Base-by-base conservation (phyloP, 805 yeast genomes). In the Wickerhamiella musiphila region DNA sequence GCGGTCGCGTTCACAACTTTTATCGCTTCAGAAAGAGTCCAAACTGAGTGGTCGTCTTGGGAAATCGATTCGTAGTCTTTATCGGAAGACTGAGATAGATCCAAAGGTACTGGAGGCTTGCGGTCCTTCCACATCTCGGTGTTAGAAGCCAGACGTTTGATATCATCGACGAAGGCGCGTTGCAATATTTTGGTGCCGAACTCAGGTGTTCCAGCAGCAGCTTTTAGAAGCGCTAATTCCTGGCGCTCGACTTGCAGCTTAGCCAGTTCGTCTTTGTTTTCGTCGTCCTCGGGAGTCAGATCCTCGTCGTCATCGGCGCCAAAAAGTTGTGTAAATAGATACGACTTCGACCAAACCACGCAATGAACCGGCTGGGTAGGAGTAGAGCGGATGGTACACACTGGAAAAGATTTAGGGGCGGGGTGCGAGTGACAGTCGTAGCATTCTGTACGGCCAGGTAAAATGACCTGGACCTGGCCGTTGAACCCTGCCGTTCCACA, bases 301-400 rank as follows among this genome's bases (percentile, higher is more conserved):
- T 69, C 73, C 5, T 76, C 69, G 21, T 78, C 86, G 36, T 68
- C 56, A 6, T 53, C 61, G 8, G 49, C 48, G 17, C 62, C 65
- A 22, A 83, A 86, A 23, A 90, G 58, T 47, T 82, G 92, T 16
- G 69, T 64, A 49, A 90, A 83, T 32, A 90, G 56, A 48, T 81
- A 92, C 44, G 78, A 81, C 50, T 90, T 90, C 6, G 95, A 93
- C 99, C 99, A 90, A 1, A 92, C 93, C 17, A 90, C 75, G 52
- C 94, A 83, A 49, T 90, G 99, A 5, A 90, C 75, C 0, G 95
- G 95, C 48, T 78, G 83, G 0, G 94, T 79, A 0, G 99, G 99
- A 0, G 98, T 90, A 5, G 94, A 81, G 41, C 99, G 64, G 36
- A 90, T 90, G 0, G 98, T 90, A 52, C 99, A 90, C 1, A 90